These are phyloP conservation scores for Meredithiella fracta DNA, from an alignment of 2,329 filamentous ascomycete genomes.

Conservation along the genomic window DNA sequence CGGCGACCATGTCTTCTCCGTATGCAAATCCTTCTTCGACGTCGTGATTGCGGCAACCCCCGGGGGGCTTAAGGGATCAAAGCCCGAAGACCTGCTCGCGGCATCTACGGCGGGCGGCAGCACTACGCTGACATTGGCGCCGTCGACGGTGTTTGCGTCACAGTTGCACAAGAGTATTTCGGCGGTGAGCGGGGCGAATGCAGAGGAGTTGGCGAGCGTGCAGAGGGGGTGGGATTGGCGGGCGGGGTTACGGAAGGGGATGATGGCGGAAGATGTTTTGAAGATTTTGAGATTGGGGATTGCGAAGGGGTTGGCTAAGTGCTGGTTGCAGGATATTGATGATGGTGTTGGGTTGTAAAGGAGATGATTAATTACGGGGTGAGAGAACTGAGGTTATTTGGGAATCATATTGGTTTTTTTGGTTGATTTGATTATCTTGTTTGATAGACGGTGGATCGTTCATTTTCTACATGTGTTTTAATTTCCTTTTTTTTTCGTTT, in stretches of 20 bases:
- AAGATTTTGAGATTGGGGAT: conserved; percentile 54
- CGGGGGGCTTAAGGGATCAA: conserved; percentile 43
- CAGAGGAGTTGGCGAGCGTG: not conserved
- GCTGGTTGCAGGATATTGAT: conserved; percentile 54
- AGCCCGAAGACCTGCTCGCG: conserved; percentile 48
- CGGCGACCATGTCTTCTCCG: conserved; percentile 50
- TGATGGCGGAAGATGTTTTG: conserved; percentile 54
- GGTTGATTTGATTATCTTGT: not conserved
- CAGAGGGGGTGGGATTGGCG: conserved; percentile 65
- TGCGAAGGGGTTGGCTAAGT: conserved; percentile 53
- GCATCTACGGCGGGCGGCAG: conserved; percentile 35
- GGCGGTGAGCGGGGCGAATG: conserved; percentile 30
- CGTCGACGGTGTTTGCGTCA: conserved; percentile 53
- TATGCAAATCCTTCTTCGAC: conserved; percentile 58
- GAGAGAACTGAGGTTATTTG: not conserved
- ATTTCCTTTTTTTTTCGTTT: not conserved
- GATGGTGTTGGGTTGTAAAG: conserved; percentile 28
- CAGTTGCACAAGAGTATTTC: conserved; percentile 44
- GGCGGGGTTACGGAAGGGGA: conserved; percentile 51
- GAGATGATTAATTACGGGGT: not conserved
- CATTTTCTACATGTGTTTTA: not conserved
- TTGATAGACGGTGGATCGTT: not conserved
- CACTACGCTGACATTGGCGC: conserved; percentile 47
- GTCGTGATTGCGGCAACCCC: conserved; percentile 53
- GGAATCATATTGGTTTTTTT: not conserved